Percentiles rank a stretch among this genome's conserved stretches.
Conservation (phyloP, 2,329 filamentous ascomycete species). For the Bretziella fagacearum region DNA sequence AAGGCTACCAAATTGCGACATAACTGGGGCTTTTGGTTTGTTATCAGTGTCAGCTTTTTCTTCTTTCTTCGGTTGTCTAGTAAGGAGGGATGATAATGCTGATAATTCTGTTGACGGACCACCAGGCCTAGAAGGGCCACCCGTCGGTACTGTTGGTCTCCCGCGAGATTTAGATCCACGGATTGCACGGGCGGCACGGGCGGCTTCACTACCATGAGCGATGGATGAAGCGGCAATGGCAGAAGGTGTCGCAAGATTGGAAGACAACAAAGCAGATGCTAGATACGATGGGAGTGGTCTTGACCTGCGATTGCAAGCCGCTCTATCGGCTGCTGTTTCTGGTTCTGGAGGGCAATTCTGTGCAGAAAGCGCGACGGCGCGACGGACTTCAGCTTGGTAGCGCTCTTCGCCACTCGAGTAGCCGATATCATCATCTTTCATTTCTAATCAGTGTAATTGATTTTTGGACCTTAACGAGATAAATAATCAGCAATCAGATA, state of each 20-base stretch:
- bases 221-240: conserved; percentile 11
- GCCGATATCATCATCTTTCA: conserved; percentile 10
- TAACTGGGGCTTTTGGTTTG: neutral
- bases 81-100: no score
- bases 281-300: conserved; percentile 7
- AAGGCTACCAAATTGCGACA: conserved; percentile 24
- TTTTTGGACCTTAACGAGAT: no score
- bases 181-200: neutral
- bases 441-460: neutral
- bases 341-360: conserved; percentile 18
- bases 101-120: no score
- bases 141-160: neutral
- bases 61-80: neutral
- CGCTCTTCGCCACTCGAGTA: conserved; percentile 23
- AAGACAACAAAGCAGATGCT: conserved; percentile 9
- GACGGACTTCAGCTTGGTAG: conserved; percentile 42
- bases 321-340: conserved; percentile 9
- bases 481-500: no score
- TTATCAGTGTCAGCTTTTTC: neutral
- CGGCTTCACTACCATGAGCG: neutral
- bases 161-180: neutral
- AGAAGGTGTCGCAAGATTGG: conserved; percentile 12
- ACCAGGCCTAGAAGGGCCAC: neutral
- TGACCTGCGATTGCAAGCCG: neutral
- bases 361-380: conserved; percentile 43